Evolutionary conservation across 148 eudicot genomes (phyloP).

Genomic region (Oxyria digyna): DNA sequence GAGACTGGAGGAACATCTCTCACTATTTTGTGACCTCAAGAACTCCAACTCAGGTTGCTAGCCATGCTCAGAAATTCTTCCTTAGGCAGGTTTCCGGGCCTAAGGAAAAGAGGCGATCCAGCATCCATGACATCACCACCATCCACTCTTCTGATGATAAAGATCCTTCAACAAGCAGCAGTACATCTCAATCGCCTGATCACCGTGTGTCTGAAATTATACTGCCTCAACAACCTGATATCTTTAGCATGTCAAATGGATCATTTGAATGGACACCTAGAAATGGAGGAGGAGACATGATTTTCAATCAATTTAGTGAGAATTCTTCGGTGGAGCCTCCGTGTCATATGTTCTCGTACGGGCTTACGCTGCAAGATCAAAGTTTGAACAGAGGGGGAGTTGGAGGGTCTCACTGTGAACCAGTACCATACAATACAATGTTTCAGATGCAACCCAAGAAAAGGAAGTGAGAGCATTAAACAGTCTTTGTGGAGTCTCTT

Average conservation of each 20-base stretch:
- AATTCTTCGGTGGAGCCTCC: constrained; percentile 7
- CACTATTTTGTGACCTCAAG: constrained; percentile 69
- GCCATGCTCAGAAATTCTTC: constrained; percentile 96
- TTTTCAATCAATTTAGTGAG: constrained; percentile 19
- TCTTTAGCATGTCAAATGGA: constrained; percentile 21
- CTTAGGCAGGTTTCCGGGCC: constrained; percentile 58
- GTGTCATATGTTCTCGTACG: constrained; percentile 8
- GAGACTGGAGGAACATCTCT: constrained; percentile 92
- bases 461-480: background rate
- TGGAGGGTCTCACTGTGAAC: constrained; percentile 13
- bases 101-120: constrained; percentile 77
- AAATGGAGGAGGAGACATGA: constrained; percentile 28
- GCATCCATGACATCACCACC: constrained; percentile 91
- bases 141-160: constrained; percentile 25
- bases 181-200: constrained; percentile 15
- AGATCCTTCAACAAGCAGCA: constrained; percentile 10
- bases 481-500: background rate
- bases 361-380: constrained; percentile 10
- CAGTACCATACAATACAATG: constrained; percentile 11
- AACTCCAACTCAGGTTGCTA: constrained; percentile 94
- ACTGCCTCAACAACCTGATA: constrained; percentile 8
- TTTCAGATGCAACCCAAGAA: constrained; percentile 19
- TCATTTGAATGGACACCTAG: constrained; percentile 30
- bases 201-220: constrained; percentile 18
- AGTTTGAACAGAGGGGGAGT: background rate